A percentile compares a stretch with the other conserved stretches of the same genome.
Conservation (phyloP, 1,139 yeast genomes). For the Spencermartinsiella ligniputridi region DNA sequence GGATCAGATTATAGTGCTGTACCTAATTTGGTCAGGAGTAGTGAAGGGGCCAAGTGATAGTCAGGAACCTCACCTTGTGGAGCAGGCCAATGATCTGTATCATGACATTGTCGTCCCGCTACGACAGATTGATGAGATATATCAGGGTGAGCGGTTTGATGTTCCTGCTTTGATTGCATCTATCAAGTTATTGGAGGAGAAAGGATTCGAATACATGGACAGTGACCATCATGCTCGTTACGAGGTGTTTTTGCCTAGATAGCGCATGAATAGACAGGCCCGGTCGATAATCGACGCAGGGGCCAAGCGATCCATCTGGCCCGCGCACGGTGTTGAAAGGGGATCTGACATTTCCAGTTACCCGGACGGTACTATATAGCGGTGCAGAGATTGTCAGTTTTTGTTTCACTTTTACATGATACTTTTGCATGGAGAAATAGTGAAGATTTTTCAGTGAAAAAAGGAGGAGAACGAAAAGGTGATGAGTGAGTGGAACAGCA, state of each 20-base stretch:
- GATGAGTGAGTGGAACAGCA: too few relatives aligned
- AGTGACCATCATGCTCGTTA: neutral
- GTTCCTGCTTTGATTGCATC: neutral
- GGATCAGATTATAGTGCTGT: constrained; percentile 17
- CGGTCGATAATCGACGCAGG: too few relatives aligned
- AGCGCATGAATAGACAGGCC: too few relatives aligned
- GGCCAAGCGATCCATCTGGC: too few relatives aligned
- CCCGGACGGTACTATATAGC: too few relatives aligned
- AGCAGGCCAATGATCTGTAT: constrained; percentile 1
- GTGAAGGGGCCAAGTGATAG: neutral
- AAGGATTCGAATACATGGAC: neutral
- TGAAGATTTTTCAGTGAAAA: too few relatives aligned
- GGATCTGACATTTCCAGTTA: too few relatives aligned
- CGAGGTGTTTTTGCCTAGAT: neutral
- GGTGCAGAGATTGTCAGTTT: too few relatives aligned
- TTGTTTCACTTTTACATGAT: too few relatives aligned
- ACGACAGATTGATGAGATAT: neutral
- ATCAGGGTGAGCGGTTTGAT: neutral
- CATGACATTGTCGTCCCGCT: neutral
- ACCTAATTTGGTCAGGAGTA: constrained; percentile 6
- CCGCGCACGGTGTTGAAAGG: too few relatives aligned
- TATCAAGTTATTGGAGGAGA: neutral
- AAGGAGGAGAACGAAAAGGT: too few relatives aligned
- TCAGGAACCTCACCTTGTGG: neutral
- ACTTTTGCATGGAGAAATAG: too few relatives aligned